Base-by-base conservation (phyloP, 2,329 filamentous ascomycete species). In the Aureobasidium sp. region DNA sequence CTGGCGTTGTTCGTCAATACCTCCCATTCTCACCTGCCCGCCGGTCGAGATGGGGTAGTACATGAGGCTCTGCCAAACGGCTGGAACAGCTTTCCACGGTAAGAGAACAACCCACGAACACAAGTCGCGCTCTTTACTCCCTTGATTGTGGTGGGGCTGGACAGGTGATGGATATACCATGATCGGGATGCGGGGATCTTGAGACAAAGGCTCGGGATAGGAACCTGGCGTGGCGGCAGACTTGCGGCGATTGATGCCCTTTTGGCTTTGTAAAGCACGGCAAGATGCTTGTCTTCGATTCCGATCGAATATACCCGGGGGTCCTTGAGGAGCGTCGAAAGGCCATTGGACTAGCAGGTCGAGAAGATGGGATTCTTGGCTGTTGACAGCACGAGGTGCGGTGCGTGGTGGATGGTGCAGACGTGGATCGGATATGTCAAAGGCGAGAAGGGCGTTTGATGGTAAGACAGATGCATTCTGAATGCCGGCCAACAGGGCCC, bases 61-160 rank as follows among this genome's bases (percentile, higher is more conserved):
- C 70, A 95, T 85, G 12, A 97, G 71, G 41, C 81, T 83, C 61
- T 91, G 85, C 93, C 93, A 98, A 27, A 96, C 75, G 0, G 88
- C 81, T 30, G 82, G 74, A 30, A 97, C 85, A 61, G 88, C 95
- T 64, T 88, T 90, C 89, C 91, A 96, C 0, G 93, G 93, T 3
- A 93, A 77, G 21, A 97, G 74, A 1, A 97, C 66, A 0, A 84
- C 93, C 89, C 90, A 97, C 0, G 77, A 83, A 0, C 85, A 85
- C n/a, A 44, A 22, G 3, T 32, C 10, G 3, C 81, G 78, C 10
- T 79, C 81, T 29, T 27, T 40, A 12, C 19, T 44, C 1, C 35
- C 22, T 27, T 40, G 17, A 12, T 14, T 35, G 8, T 37, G 27
- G 2, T 48, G 48, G 1, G 84, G 76, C 7, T 25, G 37, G 4